Evolutionary conservation across 495 filamentous ascomycete species (phyloP).

Genomic region (Aspergillus conjunctus): DNA sequence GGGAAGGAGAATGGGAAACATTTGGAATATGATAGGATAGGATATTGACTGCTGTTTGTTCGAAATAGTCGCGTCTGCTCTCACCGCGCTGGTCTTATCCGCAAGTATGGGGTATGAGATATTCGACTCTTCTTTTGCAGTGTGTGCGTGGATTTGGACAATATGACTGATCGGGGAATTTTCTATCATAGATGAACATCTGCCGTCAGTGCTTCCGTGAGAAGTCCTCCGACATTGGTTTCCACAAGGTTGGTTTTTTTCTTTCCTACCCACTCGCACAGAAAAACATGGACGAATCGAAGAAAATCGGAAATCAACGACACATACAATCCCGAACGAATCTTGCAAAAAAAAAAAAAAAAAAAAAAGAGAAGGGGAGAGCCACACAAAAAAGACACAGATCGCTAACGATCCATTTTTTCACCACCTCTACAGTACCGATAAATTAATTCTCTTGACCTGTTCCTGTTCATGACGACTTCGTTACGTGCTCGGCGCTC

Average conservation of each 20-base stretch:
- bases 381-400: slow-evolving; percentile 6
- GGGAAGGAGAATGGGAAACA: slow-evolving; percentile 12
- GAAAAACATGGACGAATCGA: background rate
- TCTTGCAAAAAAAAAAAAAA: background rate
- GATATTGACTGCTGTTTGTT: slow-evolving; percentile 31
- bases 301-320: slow-evolving; percentile 3
- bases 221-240: slow-evolving; percentile 94
- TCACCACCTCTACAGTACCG: slow-evolving; percentile 47
- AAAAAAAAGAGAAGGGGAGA: background rate
- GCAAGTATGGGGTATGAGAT: slow-evolving; percentile 92
- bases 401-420: slow-evolving; percentile 24
- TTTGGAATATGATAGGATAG: slow-evolving; percentile 1
- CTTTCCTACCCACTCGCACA: slow-evolving; percentile 1
- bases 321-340: background rate
- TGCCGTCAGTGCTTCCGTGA: slow-evolving; percentile 99
- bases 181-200: slow-evolving; percentile 72
- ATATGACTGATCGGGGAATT: slow-evolving; percentile 20
- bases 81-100: slow-evolving; percentile 93
- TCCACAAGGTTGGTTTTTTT: slow-evolving; percentile 74
- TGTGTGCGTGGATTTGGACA: slow-evolving; percentile 4
- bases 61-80: slow-evolving; percentile 86
- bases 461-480: slow-evolving; percentile 42
- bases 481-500: slow-evolving; percentile 33
- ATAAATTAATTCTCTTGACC: slow-evolving; percentile 46
- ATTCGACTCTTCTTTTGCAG: slow-evolving; percentile 6